A percentile compares a stretch with the other conserved stretches of the same genome.
Conservation (phyloP, 371 early-diverging fungal species). For the Circinella minor region DNA sequence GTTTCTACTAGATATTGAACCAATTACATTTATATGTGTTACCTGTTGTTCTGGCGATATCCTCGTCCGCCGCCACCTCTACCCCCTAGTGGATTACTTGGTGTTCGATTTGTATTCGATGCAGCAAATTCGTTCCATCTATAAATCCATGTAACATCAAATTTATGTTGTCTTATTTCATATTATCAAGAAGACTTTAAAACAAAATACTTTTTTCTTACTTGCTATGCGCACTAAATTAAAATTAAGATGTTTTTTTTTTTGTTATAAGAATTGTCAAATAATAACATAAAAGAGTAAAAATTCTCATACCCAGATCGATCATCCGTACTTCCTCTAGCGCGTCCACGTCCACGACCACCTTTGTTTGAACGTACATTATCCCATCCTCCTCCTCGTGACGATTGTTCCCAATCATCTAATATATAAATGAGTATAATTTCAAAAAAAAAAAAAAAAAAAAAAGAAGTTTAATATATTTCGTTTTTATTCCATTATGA, state of each 20-base stretch:
- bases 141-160: no score
- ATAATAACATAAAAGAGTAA: background rate
- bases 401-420: background rate
- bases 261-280: background rate
- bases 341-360: constrained; percentile 3
- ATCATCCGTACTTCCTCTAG: background rate
- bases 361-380: background rate
- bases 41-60: background rate
- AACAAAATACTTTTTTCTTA: no score
- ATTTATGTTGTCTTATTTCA: no score
- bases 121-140: constrained; percentile 3
- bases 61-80: background rate
- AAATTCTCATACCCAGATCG: background rate
- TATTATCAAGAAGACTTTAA: no score
- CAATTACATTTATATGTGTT: no score
- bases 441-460: no score
- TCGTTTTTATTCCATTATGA: no score
- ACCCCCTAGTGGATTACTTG: background rate
- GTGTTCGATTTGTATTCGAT: background rate
- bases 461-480: no score
- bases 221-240: no score
- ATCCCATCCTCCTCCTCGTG: background rate
- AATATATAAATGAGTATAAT: no score
- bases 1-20: no score
- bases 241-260: background rate